These are phyloP conservation scores for Trichodelitschia bisporula DNA, from an alignment of 495 filamentous ascomycete species.

Conservation along the genomic window DNA sequence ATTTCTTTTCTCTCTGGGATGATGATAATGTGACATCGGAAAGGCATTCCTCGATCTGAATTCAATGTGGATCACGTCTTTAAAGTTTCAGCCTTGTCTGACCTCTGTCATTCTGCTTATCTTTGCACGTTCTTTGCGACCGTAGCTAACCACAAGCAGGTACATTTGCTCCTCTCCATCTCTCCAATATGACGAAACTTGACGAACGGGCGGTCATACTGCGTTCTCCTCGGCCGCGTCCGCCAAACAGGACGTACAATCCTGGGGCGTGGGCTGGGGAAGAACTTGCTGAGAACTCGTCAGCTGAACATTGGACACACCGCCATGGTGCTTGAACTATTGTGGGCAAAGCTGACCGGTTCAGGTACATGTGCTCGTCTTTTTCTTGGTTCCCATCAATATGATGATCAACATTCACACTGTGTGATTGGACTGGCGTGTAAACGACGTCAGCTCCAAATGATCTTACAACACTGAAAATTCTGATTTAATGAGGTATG, in stretches of 20 bases:
- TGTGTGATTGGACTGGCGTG: slow-evolving; percentile 60
- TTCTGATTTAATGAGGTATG: slow-evolving; percentile 98
- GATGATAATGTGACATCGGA: slow-evolving; percentile 70
- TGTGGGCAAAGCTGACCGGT: slow-evolving; percentile 1
- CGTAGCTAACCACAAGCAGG: slow-evolving; percentile 17
- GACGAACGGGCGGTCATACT: slow-evolving; percentile 98
- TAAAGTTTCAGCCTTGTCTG: slow-evolving; percentile 99
- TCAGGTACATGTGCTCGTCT: slow-evolving; percentile 1
- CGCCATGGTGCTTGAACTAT: slow-evolving; percentile 1
- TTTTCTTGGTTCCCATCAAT: slow-evolving; percentile 14
- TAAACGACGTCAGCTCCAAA: slow-evolving; percentile 22
- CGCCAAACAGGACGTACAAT: slow-evolving; percentile 70
- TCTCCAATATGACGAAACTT: slow-evolving; percentile 53
- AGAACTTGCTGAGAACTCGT: slow-evolving; percentile 96
- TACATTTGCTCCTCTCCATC: slow-evolving; percentile 11
- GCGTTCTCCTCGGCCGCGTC: slow-evolving; percentile 35
- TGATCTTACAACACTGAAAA: slow-evolving; percentile 71
- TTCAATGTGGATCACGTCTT: slow-evolving; percentile 61
- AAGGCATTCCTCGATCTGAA: slow-evolving; percentile 98
- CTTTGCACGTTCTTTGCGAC: slow-evolving; percentile 7
- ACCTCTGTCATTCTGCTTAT: slow-evolving; percentile 16
- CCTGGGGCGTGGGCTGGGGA: slow-evolving; percentile 39
- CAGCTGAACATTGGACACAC: slow-evolving; percentile 44
- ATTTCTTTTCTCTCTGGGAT: slow-evolving; percentile 10
- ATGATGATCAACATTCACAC: slow-evolving; percentile 94